Conservation (phyloP, 1,284 basidiomycete species). For the Athelia sp. region DNA sequence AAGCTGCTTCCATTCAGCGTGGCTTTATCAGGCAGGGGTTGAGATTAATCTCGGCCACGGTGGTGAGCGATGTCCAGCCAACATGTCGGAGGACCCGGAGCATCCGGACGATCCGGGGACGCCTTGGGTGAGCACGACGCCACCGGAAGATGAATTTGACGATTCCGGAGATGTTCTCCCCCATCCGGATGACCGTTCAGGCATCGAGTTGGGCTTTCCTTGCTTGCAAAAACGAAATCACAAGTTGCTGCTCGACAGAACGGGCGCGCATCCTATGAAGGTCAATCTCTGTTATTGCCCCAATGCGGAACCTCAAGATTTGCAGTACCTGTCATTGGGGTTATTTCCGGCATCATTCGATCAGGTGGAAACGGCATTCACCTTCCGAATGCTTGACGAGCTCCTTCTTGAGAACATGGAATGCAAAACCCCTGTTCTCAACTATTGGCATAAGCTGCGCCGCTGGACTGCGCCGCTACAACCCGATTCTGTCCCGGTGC, state of each 20-base stretch:
- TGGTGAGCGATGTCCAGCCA: background rate
- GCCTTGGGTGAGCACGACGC: background rate
- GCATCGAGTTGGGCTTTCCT: background rate
- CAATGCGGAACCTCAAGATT: background rate
- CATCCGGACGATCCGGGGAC: too few species aligned
- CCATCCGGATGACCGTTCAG: background rate
- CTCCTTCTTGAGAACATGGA: slow-evolving; percentile 6
- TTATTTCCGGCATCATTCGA: background rate
- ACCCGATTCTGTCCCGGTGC: slow-evolving; percentile 6
- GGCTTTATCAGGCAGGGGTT: background rate
- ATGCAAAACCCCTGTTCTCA: slow-evolving; percentile 4
- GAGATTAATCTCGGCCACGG: background rate
- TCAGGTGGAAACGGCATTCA: slow-evolving; percentile 8
- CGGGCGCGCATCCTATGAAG: slow-evolving; percentile 5
- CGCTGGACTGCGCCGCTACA: slow-evolving; percentile 2
- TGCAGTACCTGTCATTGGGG: slow-evolving; percentile 4
- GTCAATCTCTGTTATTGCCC: background rate
- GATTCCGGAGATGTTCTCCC: background rate
- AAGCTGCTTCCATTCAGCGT: background rate
- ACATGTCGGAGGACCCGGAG: background rate
- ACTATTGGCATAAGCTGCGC: slow-evolving; percentile 7
- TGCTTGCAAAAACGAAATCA: background rate
- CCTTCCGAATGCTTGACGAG: slow-evolving; percentile 6
- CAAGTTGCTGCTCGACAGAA: slow-evolving; percentile 5
- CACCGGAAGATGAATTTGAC: background rate